phyloP scores from a whole-genome alignment of 2,329 filamentous ascomycete genomes.

The Teratosphaeria epicoccoides region DNA sequence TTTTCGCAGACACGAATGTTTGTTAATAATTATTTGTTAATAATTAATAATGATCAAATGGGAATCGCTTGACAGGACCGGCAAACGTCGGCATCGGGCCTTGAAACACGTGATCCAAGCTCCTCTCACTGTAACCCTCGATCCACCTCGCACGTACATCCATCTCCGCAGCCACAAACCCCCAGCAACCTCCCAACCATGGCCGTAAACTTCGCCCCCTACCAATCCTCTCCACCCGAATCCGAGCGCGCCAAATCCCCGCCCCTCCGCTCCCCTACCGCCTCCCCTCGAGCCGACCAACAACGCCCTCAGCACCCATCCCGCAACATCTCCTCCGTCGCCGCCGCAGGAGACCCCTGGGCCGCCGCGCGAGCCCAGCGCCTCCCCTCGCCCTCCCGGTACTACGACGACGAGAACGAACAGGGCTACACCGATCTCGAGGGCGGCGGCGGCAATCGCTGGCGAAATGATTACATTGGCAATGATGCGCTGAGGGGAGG shows the following conservation, averaged over 20 bases:
- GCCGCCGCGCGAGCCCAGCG: conserved; percentile 31
- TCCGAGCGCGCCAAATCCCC: conserved; percentile 69
- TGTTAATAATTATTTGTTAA: too few relatives aligned
- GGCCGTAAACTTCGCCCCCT: conserved; percentile 88
- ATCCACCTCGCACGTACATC: too few relatives aligned
- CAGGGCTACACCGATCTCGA: conserved; percentile 22
- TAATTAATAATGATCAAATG: too few relatives aligned
- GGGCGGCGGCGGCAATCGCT: conserved; percentile 13
- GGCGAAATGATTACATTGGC: conserved; percentile 22
- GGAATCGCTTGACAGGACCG: too few relatives aligned
- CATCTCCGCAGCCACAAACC: too few relatives aligned
- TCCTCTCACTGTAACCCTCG: too few relatives aligned
- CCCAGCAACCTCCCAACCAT: too few relatives aligned
- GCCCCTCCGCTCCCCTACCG: conserved; percentile 46
- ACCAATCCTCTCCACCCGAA: conserved; percentile 87
- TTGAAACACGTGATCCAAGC: too few relatives aligned
- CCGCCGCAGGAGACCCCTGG: conserved; percentile 28
- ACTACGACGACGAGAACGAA: conserved; percentile 15
- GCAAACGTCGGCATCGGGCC: too few relatives aligned
- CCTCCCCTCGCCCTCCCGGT: conserved; percentile 28
- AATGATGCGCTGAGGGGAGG: conserved; percentile 16
- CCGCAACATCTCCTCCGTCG: conserved; percentile 20
- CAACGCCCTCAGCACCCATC: conserved; percentile 12
- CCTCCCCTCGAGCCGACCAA: conserved; percentile 33
- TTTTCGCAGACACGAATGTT: too few relatives aligned